Evolutionary conservation across 495 filamentous ascomycete genomes (phyloP), one percentile per base, ranked within the genome.

Genomic region (Penicillium angulare): DNA sequence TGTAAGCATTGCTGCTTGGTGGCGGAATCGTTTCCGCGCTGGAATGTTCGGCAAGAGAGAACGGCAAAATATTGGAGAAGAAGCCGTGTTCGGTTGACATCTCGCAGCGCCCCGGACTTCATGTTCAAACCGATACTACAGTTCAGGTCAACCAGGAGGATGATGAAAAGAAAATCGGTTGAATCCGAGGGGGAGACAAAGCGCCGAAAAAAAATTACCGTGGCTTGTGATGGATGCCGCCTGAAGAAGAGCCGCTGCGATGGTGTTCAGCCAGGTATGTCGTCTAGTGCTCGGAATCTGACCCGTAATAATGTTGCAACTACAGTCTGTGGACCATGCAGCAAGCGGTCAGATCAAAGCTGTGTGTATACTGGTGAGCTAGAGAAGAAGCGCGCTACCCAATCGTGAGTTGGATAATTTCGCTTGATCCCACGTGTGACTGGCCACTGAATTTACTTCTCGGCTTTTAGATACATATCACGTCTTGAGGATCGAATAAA

Each of bases 151-250:
- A n/a, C n/a, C n/a, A n/a, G n/a, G n/a, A n/a, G n/a, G n/a, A n/a
- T n/a, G n/a, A n/a, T n/a, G n/a, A n/a, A n/a, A n/a, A n/a, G n/a
- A n/a, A n/a, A n/a, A n/a, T n/a, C n/a, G n/a, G n/a, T n/a, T 31
- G 27, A 31, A 31, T 31, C 27, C 13, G 5, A 12, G 27, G 8
- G 27, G 13, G 8, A 31, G 5, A 7, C 27, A 6, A 73, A 72
- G 36, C 65, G 68, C 6, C 66, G 65, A 5, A 73, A 73, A 40
- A 60, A 73, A 40, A 60, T 72, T 17, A 48, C 67, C 0, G 59
- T 71, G 5, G 69, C 69, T 4, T 74, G 71, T 35, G 69, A 74
- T 43, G 64, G 67, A 33, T 74, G 71, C 50, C 67, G 69, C 1
- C 38, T 55, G 3, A 64, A 64, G 17, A 72, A 71, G 49, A 52